Conservation (phyloP, 179 eudicot species). For the Pouteria campechiana region DNA sequence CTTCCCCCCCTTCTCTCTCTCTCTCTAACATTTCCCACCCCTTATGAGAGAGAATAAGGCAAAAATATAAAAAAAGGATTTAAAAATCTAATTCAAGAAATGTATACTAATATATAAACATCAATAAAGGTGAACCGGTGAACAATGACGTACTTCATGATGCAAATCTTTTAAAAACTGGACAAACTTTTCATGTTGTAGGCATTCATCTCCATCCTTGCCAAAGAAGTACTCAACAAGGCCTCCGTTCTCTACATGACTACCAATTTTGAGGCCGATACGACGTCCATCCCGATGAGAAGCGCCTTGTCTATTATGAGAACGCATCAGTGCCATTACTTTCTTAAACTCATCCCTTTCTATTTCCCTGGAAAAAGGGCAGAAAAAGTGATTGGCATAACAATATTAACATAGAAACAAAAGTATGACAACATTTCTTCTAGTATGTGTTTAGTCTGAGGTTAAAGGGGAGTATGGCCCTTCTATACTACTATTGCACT, state of each 20-base stretch:
- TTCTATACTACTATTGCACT: too few relatives aligned
- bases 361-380: constrained; percentile 66
- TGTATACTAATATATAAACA: background rate
- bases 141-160: constrained; percentile 40
- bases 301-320: constrained; percentile 61
- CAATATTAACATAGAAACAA: too few relatives aligned
- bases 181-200: constrained; percentile 52
- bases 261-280: constrained; percentile 39
- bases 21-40: too few relatives aligned
- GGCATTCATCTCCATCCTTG: constrained; percentile 62
- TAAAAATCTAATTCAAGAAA: background rate
- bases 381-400: too few relatives aligned
- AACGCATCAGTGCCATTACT: constrained; percentile 79
- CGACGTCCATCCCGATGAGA: constrained; percentile 60
- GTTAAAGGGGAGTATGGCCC: too few relatives aligned
- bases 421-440: too few relatives aligned
- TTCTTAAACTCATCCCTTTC: constrained; percentile 80
- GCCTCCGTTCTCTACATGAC: constrained; percentile 67
- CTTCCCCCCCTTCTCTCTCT: too few relatives aligned
- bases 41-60: too few relatives aligned
- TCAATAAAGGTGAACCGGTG: background rate
- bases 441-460: too few relatives aligned
- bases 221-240: constrained; percentile 77
- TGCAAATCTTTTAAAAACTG: constrained; percentile 73
- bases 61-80: background rate